Percentiles rank a stretch among this genome's conserved stretches.
Conservation (phyloP, 2,329 filamentous ascomycete species). For the Sphaerulina musiva region DNA sequence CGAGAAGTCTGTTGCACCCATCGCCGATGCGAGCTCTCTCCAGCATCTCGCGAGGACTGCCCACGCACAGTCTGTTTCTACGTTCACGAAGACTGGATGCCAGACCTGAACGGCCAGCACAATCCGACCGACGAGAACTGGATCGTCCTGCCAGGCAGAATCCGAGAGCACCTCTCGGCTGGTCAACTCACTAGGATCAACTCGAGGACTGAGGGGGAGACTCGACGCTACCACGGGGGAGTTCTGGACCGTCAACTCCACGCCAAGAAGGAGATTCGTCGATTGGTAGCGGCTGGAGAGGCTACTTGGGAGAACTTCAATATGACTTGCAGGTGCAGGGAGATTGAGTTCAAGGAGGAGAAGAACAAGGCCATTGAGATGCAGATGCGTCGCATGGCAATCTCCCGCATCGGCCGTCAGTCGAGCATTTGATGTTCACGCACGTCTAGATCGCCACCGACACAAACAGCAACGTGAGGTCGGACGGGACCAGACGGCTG, state of each 20-base stretch:
- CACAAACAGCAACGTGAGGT: not conserved
- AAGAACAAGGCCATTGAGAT: conserved; percentile 2
- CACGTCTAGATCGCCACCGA: not conserved
- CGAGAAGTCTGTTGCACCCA: conserved; percentile 18
- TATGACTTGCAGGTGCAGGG: conserved; percentile 10
- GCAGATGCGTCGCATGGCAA: conserved; percentile 8
- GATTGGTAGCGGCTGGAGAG: conserved; percentile 7
- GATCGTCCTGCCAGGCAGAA: conserved; percentile 17
- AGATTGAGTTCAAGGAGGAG: conserved; percentile 9
- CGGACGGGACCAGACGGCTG: not conserved
- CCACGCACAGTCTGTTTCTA: conserved; percentile 20
- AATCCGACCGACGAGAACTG: conserved; percentile 15
- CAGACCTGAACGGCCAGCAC: conserved; percentile 17
- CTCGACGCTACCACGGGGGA: conserved; percentile 6
- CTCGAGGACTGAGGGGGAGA: conserved; percentile 5
- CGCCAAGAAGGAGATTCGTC: conserved; percentile 5
- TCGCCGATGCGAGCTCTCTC: conserved; percentile 15
- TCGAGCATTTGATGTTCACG: not conserved
- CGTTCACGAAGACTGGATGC: conserved; percentile 20
- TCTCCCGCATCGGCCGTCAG: not conserved
- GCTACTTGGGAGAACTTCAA: conserved; percentile 13
- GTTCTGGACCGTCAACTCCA: conserved; percentile 6
- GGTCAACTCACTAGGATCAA: conserved; percentile 11
- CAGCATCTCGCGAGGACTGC: conserved; percentile 12
- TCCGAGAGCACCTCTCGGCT: conserved; percentile 14